These are phyloP conservation scores for Skeletonema marinoi DNA, from an alignment of 108 stramenopile genomes.

Conservation along the genomic window DNA sequence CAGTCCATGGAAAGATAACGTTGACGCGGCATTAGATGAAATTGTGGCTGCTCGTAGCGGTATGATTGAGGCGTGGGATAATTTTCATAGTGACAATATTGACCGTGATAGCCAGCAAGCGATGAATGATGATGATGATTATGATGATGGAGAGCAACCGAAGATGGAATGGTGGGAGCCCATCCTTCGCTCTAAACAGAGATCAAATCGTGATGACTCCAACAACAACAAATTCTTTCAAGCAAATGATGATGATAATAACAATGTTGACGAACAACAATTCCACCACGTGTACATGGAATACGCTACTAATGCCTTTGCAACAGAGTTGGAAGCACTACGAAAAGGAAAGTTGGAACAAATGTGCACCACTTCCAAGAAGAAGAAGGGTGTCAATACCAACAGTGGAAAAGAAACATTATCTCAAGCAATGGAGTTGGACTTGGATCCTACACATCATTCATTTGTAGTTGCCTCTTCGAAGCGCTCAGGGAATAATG, in stretches of 20 bases:
- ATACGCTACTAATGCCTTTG: constrained; percentile 43
- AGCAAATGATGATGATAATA: neutral
- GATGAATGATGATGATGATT: neutral
- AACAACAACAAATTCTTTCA: neutral
- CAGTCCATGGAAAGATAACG: constrained; percentile 12
- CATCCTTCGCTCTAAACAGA: neutral
- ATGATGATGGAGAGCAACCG: neutral
- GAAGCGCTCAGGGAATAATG: neutral
- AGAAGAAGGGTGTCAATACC: neutral
- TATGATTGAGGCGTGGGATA: constrained; percentile 18
- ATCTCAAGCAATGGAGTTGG: constrained; percentile 1
- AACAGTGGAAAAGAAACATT: neutral
- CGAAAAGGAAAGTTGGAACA: constrained; percentile 29
- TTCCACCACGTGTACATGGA: constrained; percentile 36
- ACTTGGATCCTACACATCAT: constrained; percentile 36
- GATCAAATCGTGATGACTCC: neutral
- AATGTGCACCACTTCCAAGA: neutral
- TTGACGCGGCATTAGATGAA: constrained; percentile 29
- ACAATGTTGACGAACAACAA: constrained; percentile 3
- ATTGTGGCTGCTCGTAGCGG: constrained; percentile 20
- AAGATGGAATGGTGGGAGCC: constrained; percentile 2
- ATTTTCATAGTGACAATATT: neutral
- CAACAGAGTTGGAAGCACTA: constrained; percentile 37
- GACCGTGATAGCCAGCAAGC: neutral
- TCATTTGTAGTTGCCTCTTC: constrained; percentile 15